phyloP scores from a whole-genome alignment of 768 basidiomycete species.

The Tylopilus subfusipes region DNA sequence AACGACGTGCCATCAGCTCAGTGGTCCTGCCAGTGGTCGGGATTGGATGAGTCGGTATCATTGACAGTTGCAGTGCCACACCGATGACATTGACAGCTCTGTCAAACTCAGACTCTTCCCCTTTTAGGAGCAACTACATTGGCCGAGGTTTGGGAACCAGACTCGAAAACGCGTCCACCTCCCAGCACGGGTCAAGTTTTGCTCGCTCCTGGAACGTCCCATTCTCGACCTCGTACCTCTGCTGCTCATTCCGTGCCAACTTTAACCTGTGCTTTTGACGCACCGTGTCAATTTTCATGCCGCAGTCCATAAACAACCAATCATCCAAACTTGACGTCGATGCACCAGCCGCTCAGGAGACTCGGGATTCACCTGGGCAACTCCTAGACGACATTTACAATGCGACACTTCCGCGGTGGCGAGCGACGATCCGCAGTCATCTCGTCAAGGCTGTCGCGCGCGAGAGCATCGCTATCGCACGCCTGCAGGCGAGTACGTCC shows the following conservation, averaged over 20 bases:
- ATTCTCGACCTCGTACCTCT: neutral
- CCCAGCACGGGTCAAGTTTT: neutral
- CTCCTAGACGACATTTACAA: slow-evolving; percentile 57
- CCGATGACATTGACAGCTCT: no score
- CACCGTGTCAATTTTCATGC: neutral
- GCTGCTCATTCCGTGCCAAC: neutral
- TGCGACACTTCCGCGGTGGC: slow-evolving; percentile 59
- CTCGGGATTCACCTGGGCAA: slow-evolving; percentile 11
- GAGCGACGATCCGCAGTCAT: slow-evolving; percentile 52
- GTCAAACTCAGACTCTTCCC: no score
- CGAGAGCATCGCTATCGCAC: slow-evolving; percentile 61
- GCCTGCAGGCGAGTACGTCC: slow-evolving; percentile 60
- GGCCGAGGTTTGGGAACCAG: no score
- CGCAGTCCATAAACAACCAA: neutral
- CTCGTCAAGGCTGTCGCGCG: slow-evolving; percentile 51
- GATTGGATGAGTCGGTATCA: no score
- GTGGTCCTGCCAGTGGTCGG: no score
- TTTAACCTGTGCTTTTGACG: neutral
- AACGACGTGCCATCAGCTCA: no score
- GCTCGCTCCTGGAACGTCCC: neutral
- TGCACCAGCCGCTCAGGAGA: neutral
- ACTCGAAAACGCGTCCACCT: no score
- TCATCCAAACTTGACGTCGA: neutral
- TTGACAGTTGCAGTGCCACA: no score
- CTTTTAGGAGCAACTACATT: no score